Percentiles rank a stretch among this genome's conserved stretches.
These are phyloP conservation scores for Scheffersomyces titani DNA, from an alignment of 1,139 yeast genomes.

Conservation along the genomic window DNA sequence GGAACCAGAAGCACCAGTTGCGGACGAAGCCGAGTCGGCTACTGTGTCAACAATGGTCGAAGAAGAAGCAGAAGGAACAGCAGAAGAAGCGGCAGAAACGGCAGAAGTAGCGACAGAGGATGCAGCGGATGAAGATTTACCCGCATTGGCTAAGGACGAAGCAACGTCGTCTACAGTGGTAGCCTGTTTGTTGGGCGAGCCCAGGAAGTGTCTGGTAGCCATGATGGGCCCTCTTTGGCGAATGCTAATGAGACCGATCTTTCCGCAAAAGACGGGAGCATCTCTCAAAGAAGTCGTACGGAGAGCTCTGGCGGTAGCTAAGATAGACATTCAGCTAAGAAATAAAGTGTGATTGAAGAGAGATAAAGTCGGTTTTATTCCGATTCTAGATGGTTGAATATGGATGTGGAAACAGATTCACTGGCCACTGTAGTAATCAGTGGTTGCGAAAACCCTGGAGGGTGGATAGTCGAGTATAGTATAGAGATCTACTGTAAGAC, in stretches of 20 bases:
- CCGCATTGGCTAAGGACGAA: not conserved
- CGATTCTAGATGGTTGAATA: not conserved
- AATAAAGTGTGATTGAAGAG: not conserved
- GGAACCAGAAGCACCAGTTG: not conserved
- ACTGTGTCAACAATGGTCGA: not conserved
- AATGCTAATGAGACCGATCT: not conserved
- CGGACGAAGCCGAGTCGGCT: not conserved
- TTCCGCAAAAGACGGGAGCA: not conserved
- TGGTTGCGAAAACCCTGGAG: not conserved
- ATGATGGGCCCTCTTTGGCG: not conserved
- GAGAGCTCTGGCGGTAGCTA: not conserved
- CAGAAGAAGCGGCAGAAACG: not conserved
- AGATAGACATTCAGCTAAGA: not conserved
- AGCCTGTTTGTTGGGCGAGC: conserved; percentile 18
- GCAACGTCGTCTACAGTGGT: conserved; percentile 13
- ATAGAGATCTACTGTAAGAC: not conserved
- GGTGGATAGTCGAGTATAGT: not conserved
- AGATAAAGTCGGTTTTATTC: not conserved
- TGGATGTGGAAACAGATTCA: not conserved
- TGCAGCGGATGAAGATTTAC: not conserved
- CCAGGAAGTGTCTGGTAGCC: conserved; percentile 14
- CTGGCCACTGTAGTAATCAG: not conserved
- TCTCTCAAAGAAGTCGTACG: not conserved
- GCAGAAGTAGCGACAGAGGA: not conserved
- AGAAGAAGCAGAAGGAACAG: not conserved